A percentile compares a stretch with the other conserved stretches of the same genome.
Conservation (phyloP, 148 eudicot species). For the Nyssa sinensis region DNA sequence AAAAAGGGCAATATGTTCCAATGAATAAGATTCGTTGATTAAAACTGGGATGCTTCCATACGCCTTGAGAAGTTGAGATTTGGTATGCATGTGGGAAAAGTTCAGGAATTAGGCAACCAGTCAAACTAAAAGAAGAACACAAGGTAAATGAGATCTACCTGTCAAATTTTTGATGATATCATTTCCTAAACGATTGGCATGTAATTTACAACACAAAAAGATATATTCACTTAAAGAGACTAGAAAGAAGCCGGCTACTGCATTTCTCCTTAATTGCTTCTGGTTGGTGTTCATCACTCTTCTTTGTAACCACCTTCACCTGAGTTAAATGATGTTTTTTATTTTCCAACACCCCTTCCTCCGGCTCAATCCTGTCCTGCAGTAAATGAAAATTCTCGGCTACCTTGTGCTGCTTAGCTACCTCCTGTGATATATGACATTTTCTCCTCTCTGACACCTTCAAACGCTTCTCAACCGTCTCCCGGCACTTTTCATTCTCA, state of each 20-base stretch:
- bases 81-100: neutral
- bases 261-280: slow-evolving; percentile 5
- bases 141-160: neutral
- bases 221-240: slow-evolving; percentile 13
- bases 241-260: slow-evolving; percentile 5
- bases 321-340: neutral
- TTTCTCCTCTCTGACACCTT: neutral
- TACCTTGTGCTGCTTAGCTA: neutral
- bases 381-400: neutral
- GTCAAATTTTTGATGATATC: slow-evolving; percentile 4
- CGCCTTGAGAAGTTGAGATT: neutral
- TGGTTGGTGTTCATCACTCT: neutral
- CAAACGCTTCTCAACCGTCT: slow-evolving; percentile 5
- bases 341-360: slow-evolving; percentile 6
- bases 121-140: neutral
- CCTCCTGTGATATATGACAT: neutral
- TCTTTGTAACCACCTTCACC: neutral
- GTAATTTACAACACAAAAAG: slow-evolving; percentile 7
- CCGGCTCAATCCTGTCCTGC: neutral
- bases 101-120: neutral
- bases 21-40: neutral
- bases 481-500: neutral
- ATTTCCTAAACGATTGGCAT: slow-evolving; percentile 8
- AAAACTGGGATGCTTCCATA: neutral
- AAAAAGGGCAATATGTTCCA: neutral